These are phyloP conservation scores for Colletotrichum liaoningense DNA, from an alignment of 2,329 filamentous ascomycete species.

Conservation along the genomic window DNA sequence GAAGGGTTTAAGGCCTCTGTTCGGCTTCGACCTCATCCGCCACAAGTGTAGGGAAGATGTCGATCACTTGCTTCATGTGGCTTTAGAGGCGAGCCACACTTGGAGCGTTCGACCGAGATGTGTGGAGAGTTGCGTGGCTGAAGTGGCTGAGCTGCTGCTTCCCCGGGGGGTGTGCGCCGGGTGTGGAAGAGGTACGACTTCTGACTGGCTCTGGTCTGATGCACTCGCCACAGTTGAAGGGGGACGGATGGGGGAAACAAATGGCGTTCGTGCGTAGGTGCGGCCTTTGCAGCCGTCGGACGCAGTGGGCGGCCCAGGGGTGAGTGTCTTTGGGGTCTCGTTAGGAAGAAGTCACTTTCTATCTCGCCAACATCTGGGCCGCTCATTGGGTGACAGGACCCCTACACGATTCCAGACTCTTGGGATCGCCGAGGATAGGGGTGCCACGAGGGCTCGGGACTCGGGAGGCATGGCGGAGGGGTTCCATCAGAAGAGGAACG, in stretches of 20 bases:
- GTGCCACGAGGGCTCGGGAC: conserved; percentile 25
- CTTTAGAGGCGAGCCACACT: conserved; percentile 10
- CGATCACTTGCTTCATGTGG: conserved; percentile 24
- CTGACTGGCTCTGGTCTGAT: conserved; percentile 27
- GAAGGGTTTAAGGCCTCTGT: not conserved
- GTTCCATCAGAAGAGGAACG: conserved; percentile 17
- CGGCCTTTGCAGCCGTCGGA: conserved; percentile 10
- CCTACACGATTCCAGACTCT: conserved; percentile 32
- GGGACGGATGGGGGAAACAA: not conserved
- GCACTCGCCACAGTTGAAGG: conserved; percentile 26
- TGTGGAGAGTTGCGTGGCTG: conserved; percentile 14
- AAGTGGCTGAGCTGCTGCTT: conserved; percentile 22
- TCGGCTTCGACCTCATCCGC: conserved; percentile 8
- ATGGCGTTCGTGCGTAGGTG: conserved; percentile 7
- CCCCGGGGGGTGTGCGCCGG: not conserved
- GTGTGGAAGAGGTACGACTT: conserved; percentile 5
- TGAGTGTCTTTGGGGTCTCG: conserved; percentile 19
- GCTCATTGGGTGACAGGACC: conserved; percentile 26
- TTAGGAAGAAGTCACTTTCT: conserved; percentile 37
- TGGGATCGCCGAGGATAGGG: conserved; percentile 35
- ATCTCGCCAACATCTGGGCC: conserved; percentile 21
- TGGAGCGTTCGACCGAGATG: not conserved
- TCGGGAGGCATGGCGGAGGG: conserved; percentile 28
- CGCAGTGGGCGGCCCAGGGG: conserved; percentile 13
- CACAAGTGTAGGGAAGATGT: not conserved